Percentiles rank a stretch among this genome's conserved stretches.
These are phyloP conservation scores for Tetrahymena thermophila DNA, from an alignment of 73 alveolate species.

Conservation along the genomic window DNA sequence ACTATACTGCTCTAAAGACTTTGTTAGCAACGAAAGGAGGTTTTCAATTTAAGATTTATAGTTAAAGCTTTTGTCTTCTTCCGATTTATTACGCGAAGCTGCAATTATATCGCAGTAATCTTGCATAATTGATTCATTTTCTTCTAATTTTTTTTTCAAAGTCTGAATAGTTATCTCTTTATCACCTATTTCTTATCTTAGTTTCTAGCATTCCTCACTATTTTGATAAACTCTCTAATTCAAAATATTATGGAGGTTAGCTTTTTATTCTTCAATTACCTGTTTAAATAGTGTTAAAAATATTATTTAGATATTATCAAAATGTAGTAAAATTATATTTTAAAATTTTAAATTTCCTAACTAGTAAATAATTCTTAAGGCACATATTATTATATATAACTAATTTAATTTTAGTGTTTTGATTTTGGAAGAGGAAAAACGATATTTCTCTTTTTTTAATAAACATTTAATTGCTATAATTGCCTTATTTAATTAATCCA, in stretches of 20 bases:
- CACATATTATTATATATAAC: no score
- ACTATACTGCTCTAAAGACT: background rate
- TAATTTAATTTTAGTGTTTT: no score
- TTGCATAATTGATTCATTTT: background rate
- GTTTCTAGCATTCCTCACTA: background rate
- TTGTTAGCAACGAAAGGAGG: background rate
- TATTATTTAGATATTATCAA: no score
- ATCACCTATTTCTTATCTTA: background rate
- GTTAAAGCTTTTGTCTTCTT: background rate
- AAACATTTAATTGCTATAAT: no score
- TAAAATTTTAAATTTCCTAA: no score
- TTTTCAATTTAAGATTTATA: background rate
- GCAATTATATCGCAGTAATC: background rate
- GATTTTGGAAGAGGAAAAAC: no score
- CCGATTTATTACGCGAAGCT: background rate
- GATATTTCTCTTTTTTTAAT: no score
- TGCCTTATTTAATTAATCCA: no score
- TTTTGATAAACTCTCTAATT: background rate
- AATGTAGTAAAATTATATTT: no score
- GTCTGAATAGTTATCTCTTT: background rate
- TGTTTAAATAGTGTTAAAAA: background rate
- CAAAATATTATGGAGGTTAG: background rate
- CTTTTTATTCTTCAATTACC: background rate
- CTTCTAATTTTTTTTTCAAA: background rate
- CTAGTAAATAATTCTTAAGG: no score